Percentiles rank a stretch among this genome's conserved stretches.
phyloP scores from a whole-genome alignment of 1,284 basidiomycete species.

The Fomitopsis palustris region DNA sequence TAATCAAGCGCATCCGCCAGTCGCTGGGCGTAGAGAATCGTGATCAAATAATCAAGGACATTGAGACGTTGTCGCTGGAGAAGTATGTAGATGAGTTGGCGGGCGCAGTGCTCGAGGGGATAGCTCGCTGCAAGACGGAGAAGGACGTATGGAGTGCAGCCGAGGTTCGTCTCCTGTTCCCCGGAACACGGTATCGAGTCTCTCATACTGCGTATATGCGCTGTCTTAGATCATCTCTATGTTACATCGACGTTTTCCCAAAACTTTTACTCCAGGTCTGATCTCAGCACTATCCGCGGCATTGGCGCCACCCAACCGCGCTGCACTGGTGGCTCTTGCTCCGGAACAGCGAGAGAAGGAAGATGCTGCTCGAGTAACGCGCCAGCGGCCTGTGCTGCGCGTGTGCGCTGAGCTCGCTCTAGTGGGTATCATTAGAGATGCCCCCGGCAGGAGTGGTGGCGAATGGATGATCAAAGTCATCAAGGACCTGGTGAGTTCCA shows the following conservation, averaged over 20 bases:
- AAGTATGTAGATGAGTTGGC: slow-evolving; percentile 97
- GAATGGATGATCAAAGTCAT: slow-evolving; percentile 84
- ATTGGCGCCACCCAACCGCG: slow-evolving; percentile 62
- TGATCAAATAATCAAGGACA: slow-evolving; percentile 88
- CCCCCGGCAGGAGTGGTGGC: slow-evolving; percentile 65
- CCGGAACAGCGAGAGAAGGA: slow-evolving; percentile 93
- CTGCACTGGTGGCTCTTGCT: slow-evolving; percentile 55
- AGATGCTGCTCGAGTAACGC: slow-evolving; percentile 73
- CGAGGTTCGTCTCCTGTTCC: slow-evolving; percentile 56
- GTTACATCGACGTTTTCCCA: slow-evolving; percentile 85
- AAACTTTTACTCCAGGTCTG: slow-evolving; percentile 74
- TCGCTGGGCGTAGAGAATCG: slow-evolving; percentile 77
- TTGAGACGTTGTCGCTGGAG: slow-evolving; percentile 84
- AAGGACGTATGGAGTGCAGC: slow-evolving; percentile 90
- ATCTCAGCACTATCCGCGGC: slow-evolving; percentile 62
- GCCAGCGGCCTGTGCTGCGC: slow-evolving; percentile 84
- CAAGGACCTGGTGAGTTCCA: slow-evolving; percentile 71
- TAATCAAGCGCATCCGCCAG: slow-evolving; percentile 86
- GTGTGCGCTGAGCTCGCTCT: slow-evolving; percentile 89
- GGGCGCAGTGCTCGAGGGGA: slow-evolving; percentile 83
- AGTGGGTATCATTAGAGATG: slow-evolving; percentile 76
- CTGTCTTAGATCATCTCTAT: slow-evolving; percentile 65
- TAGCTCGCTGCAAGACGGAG: slow-evolving; percentile 81
- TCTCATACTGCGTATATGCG: slow-evolving; percentile 12
- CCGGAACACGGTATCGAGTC: not conserved